A percentile compares a stretch with the other conserved stretches of the same genome.
These are phyloP conservation scores for Scheffersomyces segobiensis DNA, from an alignment of 1,139 yeast species.

Conservation along the genomic window DNA sequence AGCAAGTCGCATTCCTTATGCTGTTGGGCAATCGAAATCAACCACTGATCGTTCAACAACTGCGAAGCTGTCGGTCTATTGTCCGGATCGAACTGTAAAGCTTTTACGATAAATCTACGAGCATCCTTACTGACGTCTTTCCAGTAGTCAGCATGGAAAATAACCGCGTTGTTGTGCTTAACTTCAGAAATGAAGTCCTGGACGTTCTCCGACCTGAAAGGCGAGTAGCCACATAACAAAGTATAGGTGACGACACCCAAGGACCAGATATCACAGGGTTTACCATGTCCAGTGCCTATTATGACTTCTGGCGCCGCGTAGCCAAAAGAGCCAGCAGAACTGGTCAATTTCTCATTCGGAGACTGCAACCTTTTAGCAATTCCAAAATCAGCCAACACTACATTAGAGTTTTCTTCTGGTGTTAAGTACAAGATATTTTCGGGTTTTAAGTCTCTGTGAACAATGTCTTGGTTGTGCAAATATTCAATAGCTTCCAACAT, in stretches of 20 bases:
- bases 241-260: slow-evolving; percentile 91
- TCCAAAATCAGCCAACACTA: slow-evolving; percentile 91
- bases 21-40: slow-evolving; percentile 48
- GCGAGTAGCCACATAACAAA: slow-evolving; percentile 87
- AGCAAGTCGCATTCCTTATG: slow-evolving; percentile 62
- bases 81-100: slow-evolving; percentile 65
- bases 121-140: slow-evolving; percentile 73
- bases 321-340: slow-evolving; percentile 89
- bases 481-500: slow-evolving; percentile 73
- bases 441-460: slow-evolving; percentile 89
- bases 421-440: slow-evolving; percentile 77
- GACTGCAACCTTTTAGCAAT: slow-evolving; percentile 73
- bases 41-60: slow-evolving; percentile 71
- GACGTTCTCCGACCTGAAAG: slow-evolving; percentile 83
- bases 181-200: slow-evolving; percentile 82
- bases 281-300: slow-evolving; percentile 77
- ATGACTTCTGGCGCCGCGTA: slow-evolving; percentile 95
- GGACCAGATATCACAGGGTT: slow-evolving; percentile 90
- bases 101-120: slow-evolving; percentile 64
- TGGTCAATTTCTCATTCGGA: slow-evolving; percentile 63
- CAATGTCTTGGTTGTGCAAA: slow-evolving; percentile 72
- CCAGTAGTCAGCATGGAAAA: slow-evolving; percentile 91
- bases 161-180: slow-evolving; percentile 63
- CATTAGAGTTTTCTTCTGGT: slow-evolving; percentile 52
- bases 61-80: slow-evolving; percentile 67